phyloP scores from a whole-genome alignment of 2,329 filamentous ascomycete species.

The Periconia digitata region DNA sequence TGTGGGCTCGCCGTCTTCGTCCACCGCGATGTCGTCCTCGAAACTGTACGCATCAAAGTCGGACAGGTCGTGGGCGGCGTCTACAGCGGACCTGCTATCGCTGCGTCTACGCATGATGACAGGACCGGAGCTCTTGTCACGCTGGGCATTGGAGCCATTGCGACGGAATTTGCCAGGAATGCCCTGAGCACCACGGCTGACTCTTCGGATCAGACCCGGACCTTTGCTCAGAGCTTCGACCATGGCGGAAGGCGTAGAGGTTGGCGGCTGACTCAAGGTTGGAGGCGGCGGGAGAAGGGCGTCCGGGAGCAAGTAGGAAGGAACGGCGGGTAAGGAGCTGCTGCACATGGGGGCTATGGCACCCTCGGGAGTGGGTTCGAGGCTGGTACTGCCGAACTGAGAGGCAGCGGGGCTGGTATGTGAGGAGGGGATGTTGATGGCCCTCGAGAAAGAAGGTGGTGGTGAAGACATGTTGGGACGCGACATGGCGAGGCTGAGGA shows the following conservation, averaged over 20 bases:
- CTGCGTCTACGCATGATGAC: conserved; percentile 84
- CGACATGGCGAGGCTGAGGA: conserved; percentile 20
- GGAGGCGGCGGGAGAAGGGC: conserved; percentile 65
- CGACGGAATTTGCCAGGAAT: conserved; percentile 70
- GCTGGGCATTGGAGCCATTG: conserved; percentile 72
- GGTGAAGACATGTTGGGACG: conserved; percentile 38
- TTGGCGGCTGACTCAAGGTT: conserved; percentile 48
- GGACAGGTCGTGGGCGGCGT: conserved; percentile 49
- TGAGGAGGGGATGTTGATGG: conserved; percentile 41
- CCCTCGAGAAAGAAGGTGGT: conserved; percentile 29
- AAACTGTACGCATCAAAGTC: conserved; percentile 58
- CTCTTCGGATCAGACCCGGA: conserved; percentile 74
- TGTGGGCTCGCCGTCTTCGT: conserved; percentile 41
- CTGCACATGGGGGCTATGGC: conserved; percentile 55
- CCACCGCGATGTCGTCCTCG: conserved; percentile 54
- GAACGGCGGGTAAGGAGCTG: conserved; percentile 46
- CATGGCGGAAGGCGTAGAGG: conserved; percentile 58
- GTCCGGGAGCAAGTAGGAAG: conserved; percentile 72
- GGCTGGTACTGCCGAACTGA: conserved; percentile 60
- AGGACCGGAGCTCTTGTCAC: conserved; percentile 87
- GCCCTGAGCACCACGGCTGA: conserved; percentile 78
- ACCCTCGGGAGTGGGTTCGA: conserved; percentile 68
- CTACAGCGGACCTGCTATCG: conserved; percentile 76
- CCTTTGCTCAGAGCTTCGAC: conserved; percentile 63
- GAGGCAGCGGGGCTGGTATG: conserved; percentile 45